Conservation (phyloP, 192 early-diverging fungal genomes). For the Linnemannia hyalina region DNA sequence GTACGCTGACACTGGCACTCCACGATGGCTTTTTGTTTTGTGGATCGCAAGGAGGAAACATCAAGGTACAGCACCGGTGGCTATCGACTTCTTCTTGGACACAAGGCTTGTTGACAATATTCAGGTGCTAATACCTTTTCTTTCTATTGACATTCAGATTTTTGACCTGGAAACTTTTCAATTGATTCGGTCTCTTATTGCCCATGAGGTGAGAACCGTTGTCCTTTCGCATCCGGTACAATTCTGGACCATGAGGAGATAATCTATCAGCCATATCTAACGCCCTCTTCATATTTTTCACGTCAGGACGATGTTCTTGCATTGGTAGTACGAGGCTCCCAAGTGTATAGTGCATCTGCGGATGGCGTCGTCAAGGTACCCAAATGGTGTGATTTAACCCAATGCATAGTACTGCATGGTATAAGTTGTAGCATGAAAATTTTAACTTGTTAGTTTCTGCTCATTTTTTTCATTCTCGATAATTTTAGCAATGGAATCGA, state of each 20-base stretch:
- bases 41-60: constrained; percentile 79
- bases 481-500: constrained; percentile 66
- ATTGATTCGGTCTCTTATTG: constrained; percentile 66
- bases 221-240: not conserved
- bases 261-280: not conserved
- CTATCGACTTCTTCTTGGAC: not conserved
- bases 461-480: not conserved
- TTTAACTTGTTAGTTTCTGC: not conserved
- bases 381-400: constrained; percentile 33
- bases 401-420: not conserved
- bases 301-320: constrained; percentile 71
- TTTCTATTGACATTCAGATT: constrained; percentile 52
- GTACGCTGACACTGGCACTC: constrained; percentile 74
- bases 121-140: not conserved
- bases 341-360: constrained; percentile 74
- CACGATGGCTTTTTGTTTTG: constrained; percentile 79
- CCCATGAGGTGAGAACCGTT: constrained; percentile 60
- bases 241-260: not conserved
- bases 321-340: constrained; percentile 57
- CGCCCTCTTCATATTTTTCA: not conserved
- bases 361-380: constrained; percentile 75
- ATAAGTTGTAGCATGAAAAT: not conserved
- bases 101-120: not conserved
- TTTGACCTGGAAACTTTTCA: constrained; percentile 83
- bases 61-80: constrained; percentile 58